phyloP scores from a whole-genome alignment of 2,329 filamentous ascomycete genomes.

The Tolypocladium ovalisporum region DNA sequence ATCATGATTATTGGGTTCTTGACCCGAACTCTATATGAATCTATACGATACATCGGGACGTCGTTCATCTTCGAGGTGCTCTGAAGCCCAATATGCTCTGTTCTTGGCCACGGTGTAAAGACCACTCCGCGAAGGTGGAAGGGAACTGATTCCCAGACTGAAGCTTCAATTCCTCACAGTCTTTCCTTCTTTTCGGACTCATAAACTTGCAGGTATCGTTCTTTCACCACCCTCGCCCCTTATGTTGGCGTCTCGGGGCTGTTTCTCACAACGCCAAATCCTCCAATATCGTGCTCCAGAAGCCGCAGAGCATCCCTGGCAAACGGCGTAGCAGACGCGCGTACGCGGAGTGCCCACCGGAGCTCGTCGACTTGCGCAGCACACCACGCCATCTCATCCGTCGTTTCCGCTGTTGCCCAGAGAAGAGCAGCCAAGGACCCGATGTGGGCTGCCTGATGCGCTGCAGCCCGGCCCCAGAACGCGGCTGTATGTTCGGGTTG shows the following conservation, averaged over 20 bases:
- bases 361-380: slow-evolving; percentile 27
- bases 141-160: slow-evolving; percentile 33
- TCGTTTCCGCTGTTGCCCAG: slow-evolving; percentile 25
- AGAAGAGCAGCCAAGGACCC: slow-evolving; percentile 29
- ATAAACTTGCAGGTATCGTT: background rate
- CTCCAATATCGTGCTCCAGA: slow-evolving; percentile 22
- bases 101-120: slow-evolving; percentile 8
- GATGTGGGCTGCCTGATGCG: slow-evolving; percentile 30
- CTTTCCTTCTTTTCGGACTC: slow-evolving; percentile 49
- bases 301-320: slow-evolving; percentile 27
- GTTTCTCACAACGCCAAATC: slow-evolving; percentile 13
- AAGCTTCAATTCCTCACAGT: slow-evolving; percentile 51
- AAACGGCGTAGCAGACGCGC: slow-evolving; percentile 25
- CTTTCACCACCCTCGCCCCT: background rate
- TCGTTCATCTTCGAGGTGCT: too few species aligned
- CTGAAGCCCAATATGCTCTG: too few species aligned
- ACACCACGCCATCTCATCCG: slow-evolving; percentile 27
- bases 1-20: background rate
- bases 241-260: background rate
- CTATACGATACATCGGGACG: too few species aligned
- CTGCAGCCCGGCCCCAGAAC: slow-evolving; percentile 33
- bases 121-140: slow-evolving; percentile 12
- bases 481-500: slow-evolving; percentile 34
- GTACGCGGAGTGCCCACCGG: slow-evolving; percentile 29
- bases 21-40: background rate